Evolutionary conservation across 805 yeast species (phyloP), one percentile per base, ranked within the genome.

Genomic region (Tetrapisispora nanseiensis): DNA sequence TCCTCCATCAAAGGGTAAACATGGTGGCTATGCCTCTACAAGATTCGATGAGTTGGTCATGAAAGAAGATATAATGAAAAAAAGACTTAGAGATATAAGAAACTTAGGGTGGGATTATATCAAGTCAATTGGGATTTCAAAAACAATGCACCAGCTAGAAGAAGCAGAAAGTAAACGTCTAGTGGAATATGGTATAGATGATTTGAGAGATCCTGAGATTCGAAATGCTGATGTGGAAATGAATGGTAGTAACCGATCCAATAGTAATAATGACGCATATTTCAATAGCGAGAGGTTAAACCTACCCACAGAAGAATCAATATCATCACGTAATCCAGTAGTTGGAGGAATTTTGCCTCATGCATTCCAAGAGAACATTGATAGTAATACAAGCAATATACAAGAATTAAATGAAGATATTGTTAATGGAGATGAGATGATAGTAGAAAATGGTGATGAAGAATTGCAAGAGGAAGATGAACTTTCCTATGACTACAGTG

Each of bases 91-190:
- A 15, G 43, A 43, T 28, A 62, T 76, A 24, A 62, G 72, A 7
- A 64, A 64, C 4, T 51, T 70, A 19, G 86, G 85, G 0, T 68
- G 65, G 56, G 50, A 66, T 12, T 66, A 65, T 42, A 53, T 82
- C 43, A 65, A 66, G 34, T 86, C 87, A 0, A 68, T 80, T 10
- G 87, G 86, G 0, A 52, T 78, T 9, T 66, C 68, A 3, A 75
- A 71, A 55, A 80, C 84, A 1, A 66, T 78, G 70, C 40, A 44
- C 20, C 48, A 49, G 24, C 29, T 44, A 12, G 66, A 64, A 29
- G 66, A 63, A 35, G 41, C 43, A 6, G 52, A 54, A 6, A 29
- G n/a, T 26, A 49, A 21, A 40, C 47, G 51, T 33, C 61, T 54
- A 30, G 44, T 56, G 48, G 55, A 55, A 24, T n/a, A n/a, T n/a